phyloP scores from a whole-genome alignment of 2,329 filamentous ascomycete species.

The Apiospora sp. region DNA sequence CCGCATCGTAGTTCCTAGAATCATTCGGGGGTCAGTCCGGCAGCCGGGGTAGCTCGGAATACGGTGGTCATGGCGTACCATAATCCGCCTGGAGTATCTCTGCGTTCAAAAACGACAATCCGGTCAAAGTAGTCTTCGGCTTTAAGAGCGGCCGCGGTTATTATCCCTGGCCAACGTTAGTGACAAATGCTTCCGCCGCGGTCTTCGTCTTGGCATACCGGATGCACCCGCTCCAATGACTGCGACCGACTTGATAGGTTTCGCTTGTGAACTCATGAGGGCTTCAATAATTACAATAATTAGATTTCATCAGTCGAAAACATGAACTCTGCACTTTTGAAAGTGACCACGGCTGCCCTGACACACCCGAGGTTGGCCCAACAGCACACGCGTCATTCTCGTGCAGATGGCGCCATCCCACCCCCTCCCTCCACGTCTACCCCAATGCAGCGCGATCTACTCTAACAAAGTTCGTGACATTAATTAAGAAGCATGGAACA shows the following conservation, averaged over 20 bases:
- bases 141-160: constrained; percentile 55
- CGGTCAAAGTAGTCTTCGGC: constrained; percentile 53
- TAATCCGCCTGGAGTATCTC: constrained; percentile 53
- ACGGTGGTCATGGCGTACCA: constrained; percentile 43
- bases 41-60: background rate
- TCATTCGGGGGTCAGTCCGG: background rate
- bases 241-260: background rate
- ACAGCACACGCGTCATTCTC: background rate
- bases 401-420: constrained; percentile 14
- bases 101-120: constrained; percentile 52
- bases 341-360: background rate
- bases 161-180: constrained; percentile 46
- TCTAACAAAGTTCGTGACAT: too few relatives aligned
- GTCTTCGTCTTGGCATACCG: background rate
- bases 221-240: background rate
- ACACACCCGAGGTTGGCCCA: background rate
- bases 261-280: background rate
- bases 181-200: too few relatives aligned
- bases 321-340: background rate
- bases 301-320: background rate
- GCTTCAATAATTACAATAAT: background rate
- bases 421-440: background rate
- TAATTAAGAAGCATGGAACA: background rate
- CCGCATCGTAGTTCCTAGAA: constrained; percentile 59
- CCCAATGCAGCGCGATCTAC: background rate